A percentile compares a stretch with the other conserved stretches of the same genome.
Conservation (phyloP, 768 basidiomycete genomes). For the Melanogaster broomeanus region DNA sequence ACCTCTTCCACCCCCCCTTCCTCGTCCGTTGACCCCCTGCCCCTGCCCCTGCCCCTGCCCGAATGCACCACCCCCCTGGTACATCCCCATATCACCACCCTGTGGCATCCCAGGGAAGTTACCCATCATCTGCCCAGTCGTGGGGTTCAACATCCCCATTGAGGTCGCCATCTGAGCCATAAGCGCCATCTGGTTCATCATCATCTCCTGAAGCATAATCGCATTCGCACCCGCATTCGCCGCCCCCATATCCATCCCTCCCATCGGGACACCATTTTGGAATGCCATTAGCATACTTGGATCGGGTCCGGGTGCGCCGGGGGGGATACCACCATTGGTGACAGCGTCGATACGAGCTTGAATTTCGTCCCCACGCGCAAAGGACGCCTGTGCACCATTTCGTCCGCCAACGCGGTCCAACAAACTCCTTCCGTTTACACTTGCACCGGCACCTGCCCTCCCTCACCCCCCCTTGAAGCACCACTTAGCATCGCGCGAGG, state of each 20-base stretch:
- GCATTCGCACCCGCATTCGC: conserved; percentile 66
- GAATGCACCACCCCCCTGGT: conserved; percentile 31
- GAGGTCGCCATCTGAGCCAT: conserved; percentile 91
- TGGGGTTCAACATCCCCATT: conserved; percentile 74
- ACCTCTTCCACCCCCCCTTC: conserved; percentile 48
- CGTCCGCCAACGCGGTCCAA: conserved; percentile 79
- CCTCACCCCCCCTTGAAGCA: conserved; percentile 13
- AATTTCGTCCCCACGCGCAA: conserved; percentile 61
- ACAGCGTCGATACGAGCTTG: conserved; percentile 81
- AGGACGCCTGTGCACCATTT: conserved; percentile 34
- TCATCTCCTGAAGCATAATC: conserved; percentile 81
- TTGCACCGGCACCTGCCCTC: conserved; percentile 16
- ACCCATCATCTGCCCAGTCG: conserved; percentile 55
- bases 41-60: conserved; percentile 16
- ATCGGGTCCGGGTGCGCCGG: conserved; percentile 31
- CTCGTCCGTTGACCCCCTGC: conserved; percentile 36
- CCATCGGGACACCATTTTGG: conserved; percentile 45
- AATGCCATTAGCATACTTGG: conserved; percentile 47
- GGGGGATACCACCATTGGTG: conserved; percentile 50
- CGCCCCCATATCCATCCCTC: conserved; percentile 38
- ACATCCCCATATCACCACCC: conserved; percentile 50
- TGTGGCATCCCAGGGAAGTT: conserved; percentile 63
- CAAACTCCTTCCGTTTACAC: conserved; percentile 60
- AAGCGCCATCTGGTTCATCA: conserved; percentile 90
- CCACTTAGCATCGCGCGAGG: conserved; percentile 75